Conservation (phyloP, 352 stramenopile species). For the Phytophthora nicotianae region DNA sequence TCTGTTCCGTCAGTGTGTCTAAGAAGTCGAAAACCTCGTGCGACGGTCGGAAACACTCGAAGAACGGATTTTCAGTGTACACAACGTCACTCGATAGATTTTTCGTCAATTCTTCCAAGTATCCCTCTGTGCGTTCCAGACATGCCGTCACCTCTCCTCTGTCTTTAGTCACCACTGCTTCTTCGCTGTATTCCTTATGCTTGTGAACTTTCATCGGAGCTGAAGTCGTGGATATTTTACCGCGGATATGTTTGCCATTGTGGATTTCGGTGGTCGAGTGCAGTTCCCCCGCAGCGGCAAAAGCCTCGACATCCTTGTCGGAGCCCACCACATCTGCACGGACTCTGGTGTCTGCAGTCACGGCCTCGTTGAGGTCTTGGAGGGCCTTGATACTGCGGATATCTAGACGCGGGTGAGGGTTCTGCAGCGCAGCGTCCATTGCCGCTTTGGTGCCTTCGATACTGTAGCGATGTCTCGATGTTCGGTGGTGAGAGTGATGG, state of each 20-base stretch:
- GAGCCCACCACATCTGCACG: conserved; percentile 37
- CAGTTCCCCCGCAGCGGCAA: conserved; percentile 26
- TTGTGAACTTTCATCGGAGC: conserved; percentile 38
- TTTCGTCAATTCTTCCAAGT: conserved; percentile 39
- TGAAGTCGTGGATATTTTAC: conserved; percentile 23
- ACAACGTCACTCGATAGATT: conserved; percentile 7
- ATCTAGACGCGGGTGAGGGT: conserved; percentile 24
- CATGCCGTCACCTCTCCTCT: conserved; percentile 51
- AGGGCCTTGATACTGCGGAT: conserved; percentile 40
- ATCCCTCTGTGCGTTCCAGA: conserved; percentile 51
- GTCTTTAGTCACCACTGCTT: conserved; percentile 43
- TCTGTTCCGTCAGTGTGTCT: conserved; percentile 48
- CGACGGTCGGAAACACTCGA: conserved; percentile 71
- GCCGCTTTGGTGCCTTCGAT: conserved; percentile 38
- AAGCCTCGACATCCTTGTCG: conserved; percentile 30
- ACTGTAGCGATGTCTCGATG: conserved; percentile 32
- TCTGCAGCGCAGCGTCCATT: conserved; percentile 36
- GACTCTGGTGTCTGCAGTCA: conserved; percentile 29
- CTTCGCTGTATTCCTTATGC: conserved; percentile 34
- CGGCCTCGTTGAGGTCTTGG: conserved; percentile 3
- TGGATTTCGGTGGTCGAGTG: conserved; percentile 26
- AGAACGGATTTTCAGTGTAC: conserved; percentile 63
- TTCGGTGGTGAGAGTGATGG: conserved; percentile 23
- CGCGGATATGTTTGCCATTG: conserved; percentile 24
- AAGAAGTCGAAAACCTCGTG: conserved; percentile 74